Conservation (phyloP, 768 basidiomycete genomes). For the Trametes meyenii region DNA sequence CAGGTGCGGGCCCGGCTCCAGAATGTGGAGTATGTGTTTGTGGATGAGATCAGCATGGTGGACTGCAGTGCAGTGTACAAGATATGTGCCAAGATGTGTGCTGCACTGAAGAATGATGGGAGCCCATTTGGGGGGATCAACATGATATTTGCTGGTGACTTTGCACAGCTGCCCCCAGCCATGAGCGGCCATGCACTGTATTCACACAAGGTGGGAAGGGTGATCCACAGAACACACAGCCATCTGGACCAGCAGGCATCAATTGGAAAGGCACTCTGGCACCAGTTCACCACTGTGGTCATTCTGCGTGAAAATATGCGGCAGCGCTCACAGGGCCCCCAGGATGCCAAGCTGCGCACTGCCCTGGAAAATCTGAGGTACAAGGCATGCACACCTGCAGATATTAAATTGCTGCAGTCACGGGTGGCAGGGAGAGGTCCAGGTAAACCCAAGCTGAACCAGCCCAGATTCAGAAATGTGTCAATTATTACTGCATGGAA, state of each 20-base stretch:
- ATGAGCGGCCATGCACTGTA: conserved; percentile 26
- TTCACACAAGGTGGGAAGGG: not conserved
- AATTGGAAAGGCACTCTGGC: too few species aligned
- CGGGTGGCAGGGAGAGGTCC: conserved; percentile 24
- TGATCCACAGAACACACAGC: not conserved
- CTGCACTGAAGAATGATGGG: conserved; percentile 22
- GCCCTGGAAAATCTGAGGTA: conserved; percentile 43
- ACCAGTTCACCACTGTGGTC: too few species aligned
- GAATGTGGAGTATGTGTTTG: conserved; percentile 42
- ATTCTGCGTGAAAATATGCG: too few species aligned
- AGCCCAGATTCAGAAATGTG: too few species aligned
- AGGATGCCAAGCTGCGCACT: conserved; percentile 34
- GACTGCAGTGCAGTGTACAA: conserved; percentile 32
- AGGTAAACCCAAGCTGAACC: too few species aligned
- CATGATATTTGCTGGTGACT: conserved; percentile 49
- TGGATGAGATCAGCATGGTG: conserved; percentile 49
- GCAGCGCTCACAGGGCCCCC: conserved; percentile 18
- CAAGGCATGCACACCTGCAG: conserved; percentile 40
- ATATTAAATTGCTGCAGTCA: conserved; percentile 39
- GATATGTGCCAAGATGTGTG: conserved; percentile 30
- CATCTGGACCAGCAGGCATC: not conserved
- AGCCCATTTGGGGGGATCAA: conserved; percentile 41
- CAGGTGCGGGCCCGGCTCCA: conserved; percentile 1
- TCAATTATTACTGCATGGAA: too few species aligned
- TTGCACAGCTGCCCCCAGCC: conserved; percentile 45